Evolutionary conservation across 2,329 filamentous ascomycete species (phyloP), one percentile per base, ranked within the genome.

Genomic region (Venturia carpophila): DNA sequence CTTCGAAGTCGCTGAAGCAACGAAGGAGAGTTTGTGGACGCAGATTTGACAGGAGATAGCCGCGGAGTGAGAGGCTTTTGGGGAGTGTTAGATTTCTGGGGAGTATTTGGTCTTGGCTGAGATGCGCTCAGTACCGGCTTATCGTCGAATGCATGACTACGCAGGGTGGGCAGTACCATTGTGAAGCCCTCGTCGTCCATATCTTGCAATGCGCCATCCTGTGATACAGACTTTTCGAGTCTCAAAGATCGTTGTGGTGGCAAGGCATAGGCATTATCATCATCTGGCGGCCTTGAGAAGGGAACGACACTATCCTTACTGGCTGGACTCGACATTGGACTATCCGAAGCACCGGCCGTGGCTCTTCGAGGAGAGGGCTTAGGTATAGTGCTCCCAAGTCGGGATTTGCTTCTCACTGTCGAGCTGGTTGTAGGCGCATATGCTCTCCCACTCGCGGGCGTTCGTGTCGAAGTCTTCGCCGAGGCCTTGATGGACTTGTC

Each of bases 261-360:
- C 17, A 34, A 49, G 24, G 37, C 47, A 60, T 52, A 45, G 24
- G 65, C 64, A 24, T 58, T 24, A 11, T 64, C 61, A n/a, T 60
- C 47, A 30, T 67, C 66, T 34, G 66, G 65, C 71, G 71, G 65
- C 70, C 73, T 68, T 71, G 71, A 52, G 66, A 75, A 76, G 0
- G 80, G 79, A 67, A 80, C 73, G 19, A 80, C 76, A 71, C 81
- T 78, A 62, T 81, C 80, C 30, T 78, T 78, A 67, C 75, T 76
- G 4, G 71, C 69, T 41, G 74, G 73, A 66, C 71, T 77, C 10
- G 67, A 66, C 39, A 69, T 71, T 27, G 74, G 75, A 56, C 74
- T 76, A 30, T 65, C 72, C 62, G 34, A 47, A 6, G 62, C 27
- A 56, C 55, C 47, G 9, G 43, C 47, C 27, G 56, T 69, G 72